A percentile compares a stretch with the other conserved stretches of the same genome.
These are phyloP conservation scores for Quercus wislizeni DNA, from an alignment of 306 rosid genomes.

Conservation along the genomic window DNA sequence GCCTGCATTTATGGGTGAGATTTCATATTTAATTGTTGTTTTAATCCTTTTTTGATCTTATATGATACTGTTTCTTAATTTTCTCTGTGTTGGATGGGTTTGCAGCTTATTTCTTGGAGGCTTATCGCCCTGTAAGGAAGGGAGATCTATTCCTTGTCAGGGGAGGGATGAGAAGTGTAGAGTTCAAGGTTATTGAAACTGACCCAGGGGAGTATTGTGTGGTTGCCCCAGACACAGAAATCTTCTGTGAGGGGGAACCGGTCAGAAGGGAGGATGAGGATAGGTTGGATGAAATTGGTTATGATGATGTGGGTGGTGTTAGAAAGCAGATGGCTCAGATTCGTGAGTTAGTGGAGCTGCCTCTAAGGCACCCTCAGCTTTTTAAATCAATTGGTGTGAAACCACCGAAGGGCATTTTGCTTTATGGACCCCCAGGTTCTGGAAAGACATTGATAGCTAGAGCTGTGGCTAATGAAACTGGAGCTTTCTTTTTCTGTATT, in stretches of 20 bases:
- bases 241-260: slow-evolving; percentile 73
- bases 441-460: slow-evolving; percentile 66
- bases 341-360: slow-evolving; percentile 69
- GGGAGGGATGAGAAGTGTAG: slow-evolving; percentile 75
- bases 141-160: slow-evolving; percentile 70
- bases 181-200: slow-evolving; percentile 69
- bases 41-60: not conserved
- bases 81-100: not conserved
- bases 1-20: not conserved
- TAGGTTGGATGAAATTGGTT: slow-evolving; percentile 64
- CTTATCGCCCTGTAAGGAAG: slow-evolving; percentile 67
- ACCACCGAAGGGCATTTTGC: slow-evolving; percentile 70
- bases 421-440: slow-evolving; percentile 70
- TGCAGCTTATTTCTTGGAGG: slow-evolving; percentile 72
- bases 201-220: slow-evolving; percentile 69
- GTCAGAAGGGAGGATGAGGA: slow-evolving; percentile 69
- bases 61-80: not conserved
- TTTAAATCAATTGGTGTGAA: slow-evolving; percentile 68
- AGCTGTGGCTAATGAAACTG: slow-evolving; percentile 73
- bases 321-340: slow-evolving; percentile 78
- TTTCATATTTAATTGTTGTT: not conserved
- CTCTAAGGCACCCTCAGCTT: slow-evolving; percentile 69
- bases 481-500: slow-evolving; percentile 68
- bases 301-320: slow-evolving; percentile 75
- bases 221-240: slow-evolving; percentile 68